Base-by-base conservation (phyloP, 805 yeast species). In the Priceomyces castillae region DNA sequence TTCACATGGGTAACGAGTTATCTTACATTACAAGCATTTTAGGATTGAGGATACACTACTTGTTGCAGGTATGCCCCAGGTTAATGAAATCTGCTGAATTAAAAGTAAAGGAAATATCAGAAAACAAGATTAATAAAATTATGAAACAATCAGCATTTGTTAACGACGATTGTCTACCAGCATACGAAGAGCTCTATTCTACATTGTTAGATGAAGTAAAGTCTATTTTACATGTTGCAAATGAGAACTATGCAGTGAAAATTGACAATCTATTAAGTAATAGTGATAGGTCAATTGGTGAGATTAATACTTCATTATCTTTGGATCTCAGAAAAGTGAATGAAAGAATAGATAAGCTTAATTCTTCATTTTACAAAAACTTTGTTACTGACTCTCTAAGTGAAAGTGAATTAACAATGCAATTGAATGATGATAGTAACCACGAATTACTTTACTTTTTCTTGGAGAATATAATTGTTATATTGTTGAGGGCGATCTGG, bases 211-310 rank as follows among this genome's bases (percentile, higher is more conserved):
- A 62, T 37, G 75, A 71, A 44, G 56, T 65, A 35, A 64, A 58
- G 43, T 57, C 71, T 5, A 53, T 69, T 9, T 54, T 61, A 30
- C 71, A 64, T 34, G 47, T 64, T 43, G 64, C 67, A 12, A 69
- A 71, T 45, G 73, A 66, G 39, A 61, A 73, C 41, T 74, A 75
- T 46, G 76, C 83, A 0, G 72, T 73, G 43, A 72, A 71, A 55
- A 73, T 83, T 31, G 90, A 84, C 53, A 80, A 77, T 39, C 57
- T 83, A 43, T 64, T 84, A 37, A 79, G 83, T 12, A 69, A 73
- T 30, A 79, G 85, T 40, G 90, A 84, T 61, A 67, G 90, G 49
- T 75, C 84, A 9, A 77, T 82, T 45, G 84, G 88, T 47, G 90
- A 84, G 54, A 79, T 85, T 42, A 85, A 81, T 57, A 84, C 92